These are phyloP conservation scores for Penicillium oxalicum DNA, from an alignment of 2,329 filamentous ascomycete species.

Conservation along the genomic window DNA sequence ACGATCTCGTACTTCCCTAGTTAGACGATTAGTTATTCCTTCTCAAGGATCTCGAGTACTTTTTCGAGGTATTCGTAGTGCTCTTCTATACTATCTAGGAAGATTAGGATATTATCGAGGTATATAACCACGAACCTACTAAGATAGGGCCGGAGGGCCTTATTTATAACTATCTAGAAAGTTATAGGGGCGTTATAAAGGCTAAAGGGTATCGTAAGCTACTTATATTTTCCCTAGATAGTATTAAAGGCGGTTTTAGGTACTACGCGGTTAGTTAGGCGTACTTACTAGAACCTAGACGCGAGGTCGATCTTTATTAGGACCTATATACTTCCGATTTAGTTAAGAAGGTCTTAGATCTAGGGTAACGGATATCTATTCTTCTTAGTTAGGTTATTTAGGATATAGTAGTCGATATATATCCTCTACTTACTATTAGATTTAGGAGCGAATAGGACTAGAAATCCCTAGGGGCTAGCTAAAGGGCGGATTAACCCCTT, in stretches of 20 bases:
- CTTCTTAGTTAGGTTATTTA: neutral
- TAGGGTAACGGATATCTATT: neutral
- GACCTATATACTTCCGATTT: neutral
- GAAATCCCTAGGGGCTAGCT: neutral
- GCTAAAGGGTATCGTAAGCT: neutral
- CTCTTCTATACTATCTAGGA: neutral
- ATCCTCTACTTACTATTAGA: neutral
- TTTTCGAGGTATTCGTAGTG: neutral
- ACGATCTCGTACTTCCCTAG: neutral
- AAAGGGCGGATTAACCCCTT: no score
- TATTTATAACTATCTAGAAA: neutral
- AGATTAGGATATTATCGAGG: slow-evolving; percentile 2
- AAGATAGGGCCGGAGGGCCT: neutral
- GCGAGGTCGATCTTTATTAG: neutral
- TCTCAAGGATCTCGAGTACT: neutral
- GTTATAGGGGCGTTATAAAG: neutral
- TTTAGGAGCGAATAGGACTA: neutral
- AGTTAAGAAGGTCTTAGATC: neutral
- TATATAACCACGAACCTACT: neutral
- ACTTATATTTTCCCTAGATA: slow-evolving; percentile 4
- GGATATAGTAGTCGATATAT: neutral
- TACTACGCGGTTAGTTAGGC: neutral
- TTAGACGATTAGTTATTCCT: neutral
- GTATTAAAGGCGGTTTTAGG: slow-evolving; percentile 1
- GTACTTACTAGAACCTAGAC: neutral